Evolutionary conservation across 1,139 yeast species (phyloP).

Genomic region (Kurtzmaniella quercitrusa): DNA sequence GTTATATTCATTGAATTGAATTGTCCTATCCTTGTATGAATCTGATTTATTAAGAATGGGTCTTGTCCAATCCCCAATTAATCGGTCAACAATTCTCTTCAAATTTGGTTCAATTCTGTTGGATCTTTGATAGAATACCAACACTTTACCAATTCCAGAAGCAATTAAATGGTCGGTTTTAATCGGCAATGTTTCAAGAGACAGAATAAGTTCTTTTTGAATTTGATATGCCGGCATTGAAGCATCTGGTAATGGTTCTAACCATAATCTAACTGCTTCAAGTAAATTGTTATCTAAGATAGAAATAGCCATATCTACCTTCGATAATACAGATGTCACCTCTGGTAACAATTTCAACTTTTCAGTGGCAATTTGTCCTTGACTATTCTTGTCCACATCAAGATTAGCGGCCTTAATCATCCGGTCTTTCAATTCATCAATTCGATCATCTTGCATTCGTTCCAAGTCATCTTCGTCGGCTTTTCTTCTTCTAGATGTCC

Average conservation of each 20-base stretch:
- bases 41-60: constrained; percentile 96
- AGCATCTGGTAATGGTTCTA: constrained; percentile 97
- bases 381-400: constrained; percentile 81
- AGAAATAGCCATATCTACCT: constrained; percentile 85
- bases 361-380: constrained; percentile 77
- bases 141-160: constrained; percentile 88
- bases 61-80: constrained; percentile 97
- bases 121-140: constrained; percentile 89
- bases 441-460: constrained; percentile 89
- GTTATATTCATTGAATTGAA: constrained; percentile 69
- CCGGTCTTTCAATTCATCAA: constrained; percentile 73
- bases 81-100: constrained; percentile 82
- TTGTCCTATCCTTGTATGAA: constrained; percentile 84
- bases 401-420: constrained; percentile 92
- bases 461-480: constrained; percentile 91
- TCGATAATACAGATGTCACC: constrained; percentile 70
- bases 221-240: constrained; percentile 96
- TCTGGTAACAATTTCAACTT: constrained; percentile 78
- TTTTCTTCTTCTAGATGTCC: constrained; percentile 53
- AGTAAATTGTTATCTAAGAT: constrained; percentile 89
- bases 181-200: constrained; percentile 77
- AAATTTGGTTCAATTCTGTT: constrained; percentile 83
- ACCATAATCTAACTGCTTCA: constrained; percentile 94
- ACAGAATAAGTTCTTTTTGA: constrained; percentile 78
- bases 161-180: constrained; percentile 94